Base-by-base conservation (phyloP, 768 basidiomycete genomes). In the Rhizopogon rudus region DNA sequence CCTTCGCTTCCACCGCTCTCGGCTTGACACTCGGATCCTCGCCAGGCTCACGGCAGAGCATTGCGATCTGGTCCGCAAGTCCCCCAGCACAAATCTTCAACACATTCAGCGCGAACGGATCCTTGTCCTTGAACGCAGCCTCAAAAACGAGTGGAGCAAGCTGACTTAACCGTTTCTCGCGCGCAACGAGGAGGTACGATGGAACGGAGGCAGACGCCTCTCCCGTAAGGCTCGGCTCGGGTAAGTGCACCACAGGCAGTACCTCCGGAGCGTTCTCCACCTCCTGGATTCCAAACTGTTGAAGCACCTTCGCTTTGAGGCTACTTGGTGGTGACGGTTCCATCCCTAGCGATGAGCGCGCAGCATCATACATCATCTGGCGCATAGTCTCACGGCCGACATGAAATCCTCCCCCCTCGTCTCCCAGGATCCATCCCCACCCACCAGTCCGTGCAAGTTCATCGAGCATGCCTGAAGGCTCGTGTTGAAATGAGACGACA, bases 401-500 rank as follows among this genome's bases (percentile, higher is more conserved):
- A 63, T 87, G 80, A 62, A 81, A 93, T 10, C 91, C 91, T 20
- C 88, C 84, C 10, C 91, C 91, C 65, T 92, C 90, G 64, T 92
- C 90, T 6, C 90, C 88, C 10, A 91, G 74, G 17, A 91, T 83
- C 87, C 88, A 91, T 0, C 90, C 89, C 87, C 86, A 91, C 1
- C 90, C 89, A 3, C 90, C 89, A 31, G 81, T 77, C 6, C 90
- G 78, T 1, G 83, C 87, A 41, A 89, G 77, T 61, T 89, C 84
- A 46, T 79, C 65, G 20, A 88, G 73, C n/a, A 58, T 56, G 7
- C 71, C 72, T 10, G 65, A 71, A 5, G 67, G 68, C 0, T 61
- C 69, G 43, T 78, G 74, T 50, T 71, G 72, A 70, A 90, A 91
- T 53, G 82, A 81, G 14, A 86, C 84, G 35, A 86, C 80, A 61